These are phyloP conservation scores for barley (Hordeum vulgare) DNA, from an alignment of 176 grass and related monocot genomes.

Conservation along the genomic window MorexV3_pseudomolecules_assembly NC_058523.1:553403919-553404418, in stretches of 20 bases:
- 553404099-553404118: conserved; percentile 12
- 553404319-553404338: conserved; percentile 22
- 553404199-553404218: neutral
- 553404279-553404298: conserved; percentile 32
- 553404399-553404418: too few relatives aligned
- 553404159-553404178: neutral
- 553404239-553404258: conserved; percentile 6
- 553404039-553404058: neutral
- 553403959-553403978: neutral
- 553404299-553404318: conserved; percentile 9
- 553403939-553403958: neutral
- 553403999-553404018: neutral
- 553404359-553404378: too few relatives aligned
- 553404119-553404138: neutral
- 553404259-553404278: conserved; percentile 14
- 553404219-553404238: conserved; percentile 18
- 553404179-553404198: conserved; percentile 20
- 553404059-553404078: neutral
- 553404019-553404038: neutral
- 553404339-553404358: too few relatives aligned
- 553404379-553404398: too few relatives aligned
- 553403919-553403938: neutral
- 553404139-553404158: conserved; percentile 16
- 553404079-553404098: too few relatives aligned
- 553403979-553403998: neutral